Percentiles rank a stretch among this genome's conserved stretches.
These are phyloP conservation scores for Candida michaelii DNA, from an alignment of 805 yeast species.

Conservation along the genomic window DNA sequence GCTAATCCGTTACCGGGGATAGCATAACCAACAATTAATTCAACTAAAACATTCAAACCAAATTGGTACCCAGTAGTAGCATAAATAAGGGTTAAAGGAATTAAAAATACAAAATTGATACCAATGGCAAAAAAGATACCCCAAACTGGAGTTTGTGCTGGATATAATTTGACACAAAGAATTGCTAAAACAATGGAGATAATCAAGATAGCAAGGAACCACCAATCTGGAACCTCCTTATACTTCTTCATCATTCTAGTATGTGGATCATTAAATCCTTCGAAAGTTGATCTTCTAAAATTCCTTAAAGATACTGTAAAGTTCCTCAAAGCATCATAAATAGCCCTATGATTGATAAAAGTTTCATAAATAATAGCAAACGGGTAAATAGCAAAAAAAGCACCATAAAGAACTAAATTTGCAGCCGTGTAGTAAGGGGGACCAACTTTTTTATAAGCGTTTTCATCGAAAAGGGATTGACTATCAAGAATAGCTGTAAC, in stretches of 20 bases:
- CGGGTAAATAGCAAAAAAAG: conserved; percentile 30
- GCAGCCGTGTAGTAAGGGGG: conserved; percentile 35
- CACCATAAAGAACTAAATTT: conserved; percentile 28
- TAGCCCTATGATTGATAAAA: conserved; percentile 26
- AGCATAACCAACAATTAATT: conserved; percentile 38
- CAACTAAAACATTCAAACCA: conserved; percentile 37
- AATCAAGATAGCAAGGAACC: conserved; percentile 24
- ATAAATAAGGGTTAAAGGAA: conserved; percentile 29
- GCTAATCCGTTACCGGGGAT: conserved; percentile 38
- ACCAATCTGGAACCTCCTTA: conserved; percentile 37
- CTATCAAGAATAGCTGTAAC: conserved; percentile 43
- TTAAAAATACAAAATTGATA: conserved; percentile 32
- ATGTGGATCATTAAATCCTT: conserved; percentile 34
- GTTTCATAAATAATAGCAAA: conserved; percentile 43
- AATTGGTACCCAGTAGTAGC: conserved; percentile 32
- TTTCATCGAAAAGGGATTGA: conserved; percentile 29
- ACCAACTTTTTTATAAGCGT: conserved; percentile 24
- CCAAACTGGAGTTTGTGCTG: conserved; percentile 38
- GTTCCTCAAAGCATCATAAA: conserved; percentile 14
- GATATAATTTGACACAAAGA: conserved; percentile 28
- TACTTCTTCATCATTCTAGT: conserved; percentile 33
- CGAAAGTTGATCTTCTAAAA: conserved; percentile 38
- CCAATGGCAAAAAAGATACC: conserved; percentile 34
- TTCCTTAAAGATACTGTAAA: conserved; percentile 22
- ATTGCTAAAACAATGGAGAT: conserved; percentile 33